These are phyloP conservation scores for Cicer pinnatifidum DNA, from an alignment of 306 rosid species.

Conservation along the genomic window DNA sequence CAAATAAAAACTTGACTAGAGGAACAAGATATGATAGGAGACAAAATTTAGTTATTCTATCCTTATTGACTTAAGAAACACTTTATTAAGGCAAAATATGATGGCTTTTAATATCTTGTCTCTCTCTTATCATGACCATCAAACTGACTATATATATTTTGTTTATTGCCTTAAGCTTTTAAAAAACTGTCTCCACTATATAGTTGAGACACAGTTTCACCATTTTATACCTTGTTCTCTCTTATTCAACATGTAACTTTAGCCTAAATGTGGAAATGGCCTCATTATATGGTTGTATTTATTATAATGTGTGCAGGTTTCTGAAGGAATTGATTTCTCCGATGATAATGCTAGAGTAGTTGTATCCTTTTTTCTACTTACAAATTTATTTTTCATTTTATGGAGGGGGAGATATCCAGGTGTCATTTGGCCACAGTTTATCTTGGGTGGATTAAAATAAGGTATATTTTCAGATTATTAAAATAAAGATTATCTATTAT, in stretches of 20 bases:
- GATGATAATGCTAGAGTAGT: conserved; percentile 94
- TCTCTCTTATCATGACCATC: neutral
- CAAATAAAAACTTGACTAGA: neutral
- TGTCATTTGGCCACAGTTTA: conserved; percentile 16
- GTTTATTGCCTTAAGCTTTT: neutral
- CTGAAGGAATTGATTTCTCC: conserved; percentile 95
- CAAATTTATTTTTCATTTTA: conserved; percentile 14
- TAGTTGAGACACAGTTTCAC: neutral
- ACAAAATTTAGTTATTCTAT: neutral
- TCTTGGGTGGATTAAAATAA: conserved; percentile 28
- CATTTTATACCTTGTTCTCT: neutral
- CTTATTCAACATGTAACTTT: conserved; percentile 2
- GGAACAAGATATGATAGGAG: neutral
- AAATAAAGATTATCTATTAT: conserved; percentile 15
- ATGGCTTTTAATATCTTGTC: neutral
- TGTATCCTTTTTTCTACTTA: conserved; percentile 72
- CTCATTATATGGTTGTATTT: conserved; percentile 36
- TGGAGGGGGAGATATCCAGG: conserved; percentile 4
- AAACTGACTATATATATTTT: neutral
- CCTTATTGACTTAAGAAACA: neutral
- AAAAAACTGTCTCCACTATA: neutral
- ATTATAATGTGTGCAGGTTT: conserved; percentile 71
- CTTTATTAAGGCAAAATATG: neutral
- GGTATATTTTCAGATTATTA: conserved; percentile 28
- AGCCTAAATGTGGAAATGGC: conserved; percentile 23